Evolutionary conservation across 2,329 filamentous ascomycete genomes (phyloP).

Genomic region (Fusarium stilboides): DNA sequence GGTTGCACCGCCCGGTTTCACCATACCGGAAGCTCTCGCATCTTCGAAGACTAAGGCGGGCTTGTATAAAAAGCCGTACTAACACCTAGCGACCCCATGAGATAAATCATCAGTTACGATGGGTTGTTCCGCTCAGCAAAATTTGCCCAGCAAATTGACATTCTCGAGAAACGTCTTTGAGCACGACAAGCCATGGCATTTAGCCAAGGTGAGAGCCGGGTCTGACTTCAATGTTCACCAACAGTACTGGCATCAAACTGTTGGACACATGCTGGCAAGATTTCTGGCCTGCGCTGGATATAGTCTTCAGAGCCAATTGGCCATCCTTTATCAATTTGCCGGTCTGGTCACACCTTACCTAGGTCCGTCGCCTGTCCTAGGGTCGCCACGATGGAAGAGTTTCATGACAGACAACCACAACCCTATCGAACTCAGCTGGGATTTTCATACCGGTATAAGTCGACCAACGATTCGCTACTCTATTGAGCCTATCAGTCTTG

Average conservation of each 20-base stretch:
- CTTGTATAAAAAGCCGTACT: background rate
- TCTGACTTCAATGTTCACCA: background rate
- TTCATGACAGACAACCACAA: slow-evolving; percentile 59
- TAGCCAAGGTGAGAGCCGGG: background rate
- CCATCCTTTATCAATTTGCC: slow-evolving; percentile 5
- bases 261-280: background rate
- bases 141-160: background rate
- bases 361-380: background rate
- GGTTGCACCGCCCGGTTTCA: too few relatives aligned
- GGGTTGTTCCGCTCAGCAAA: rapidly evolving
- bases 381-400: slow-evolving; percentile 50
- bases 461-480: slow-evolving; percentile 53
- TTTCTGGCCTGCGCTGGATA: slow-evolving; percentile 6
- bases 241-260: slow-evolving; percentile 13
- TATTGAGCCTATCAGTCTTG: slow-evolving; percentile 52
- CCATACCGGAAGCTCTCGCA: too few relatives aligned
- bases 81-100: too few relatives aligned
- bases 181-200: background rate
- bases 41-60: background rate
- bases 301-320: background rate
- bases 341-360: slow-evolving; percentile 14
- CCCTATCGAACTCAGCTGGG: slow-evolving; percentile 58
- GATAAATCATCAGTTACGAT: too few relatives aligned
- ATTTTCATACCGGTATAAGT: slow-evolving; percentile 43
- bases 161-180: too few relatives aligned